A percentile compares a stretch with the other conserved stretches of the same genome.
These are phyloP conservation scores for Linderniella brevidens DNA, from an alignment of 257 asterid genomes.

Conservation along the genomic window DNA sequence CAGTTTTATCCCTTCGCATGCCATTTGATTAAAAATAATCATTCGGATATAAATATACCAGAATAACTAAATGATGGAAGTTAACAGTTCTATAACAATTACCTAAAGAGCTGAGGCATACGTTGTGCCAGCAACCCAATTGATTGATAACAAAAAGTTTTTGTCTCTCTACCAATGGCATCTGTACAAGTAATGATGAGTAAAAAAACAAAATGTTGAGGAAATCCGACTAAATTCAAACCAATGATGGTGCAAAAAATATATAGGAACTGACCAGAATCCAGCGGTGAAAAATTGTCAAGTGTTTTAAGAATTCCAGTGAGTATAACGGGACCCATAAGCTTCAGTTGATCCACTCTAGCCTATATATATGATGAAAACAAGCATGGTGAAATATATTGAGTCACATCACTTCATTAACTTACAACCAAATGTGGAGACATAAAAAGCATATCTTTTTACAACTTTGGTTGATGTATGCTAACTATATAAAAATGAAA, in stretches of 20 bases:
- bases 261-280: slow-evolving; percentile 39
- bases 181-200: slow-evolving; percentile 31
- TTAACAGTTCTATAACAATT: slow-evolving; percentile 1
- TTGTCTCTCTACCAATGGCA: slow-evolving; percentile 60
- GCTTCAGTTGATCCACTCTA: slow-evolving; percentile 66
- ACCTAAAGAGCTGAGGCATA: slow-evolving; percentile 96
- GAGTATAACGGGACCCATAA: slow-evolving; percentile 87
- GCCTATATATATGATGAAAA: slow-evolving; percentile 35
- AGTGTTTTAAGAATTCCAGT: slow-evolving; percentile 63
- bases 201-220: slow-evolving; percentile 8
- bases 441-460: not conserved
- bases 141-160: slow-evolving; percentile 80
- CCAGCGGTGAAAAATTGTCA: slow-evolving; percentile 45
- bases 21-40: not conserved
- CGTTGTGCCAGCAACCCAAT: slow-evolving; percentile 91
- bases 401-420: slow-evolving; percentile 3
- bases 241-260: slow-evolving; percentile 15
- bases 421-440: too few species aligned
- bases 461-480: not conserved
- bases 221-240: slow-evolving; percentile 2
- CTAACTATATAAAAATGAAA: too few species aligned
- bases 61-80: not conserved
- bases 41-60: not conserved
- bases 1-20: slow-evolving; percentile 48
- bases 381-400: slow-evolving; percentile 8